Evolutionary conservation across 495 filamentous ascomycete species (phyloP).

Genomic region (Penicillium cosmopolitanum): DNA sequence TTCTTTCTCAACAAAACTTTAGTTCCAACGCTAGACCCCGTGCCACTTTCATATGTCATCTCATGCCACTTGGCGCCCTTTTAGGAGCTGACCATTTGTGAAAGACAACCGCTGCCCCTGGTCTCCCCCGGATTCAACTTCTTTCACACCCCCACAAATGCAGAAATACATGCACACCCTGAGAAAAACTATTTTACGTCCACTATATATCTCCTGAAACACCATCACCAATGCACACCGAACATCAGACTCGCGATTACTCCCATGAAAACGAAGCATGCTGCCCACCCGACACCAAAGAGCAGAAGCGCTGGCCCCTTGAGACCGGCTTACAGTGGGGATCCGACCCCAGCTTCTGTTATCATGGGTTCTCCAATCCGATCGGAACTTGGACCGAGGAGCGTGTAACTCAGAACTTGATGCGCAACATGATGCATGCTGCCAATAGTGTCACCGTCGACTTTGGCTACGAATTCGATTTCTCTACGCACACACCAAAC

Average conservation of each 20-base stretch:
- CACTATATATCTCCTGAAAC: neutral
- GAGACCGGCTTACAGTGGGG: constrained; percentile 30
- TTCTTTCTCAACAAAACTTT: neutral
- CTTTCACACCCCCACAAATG: constrained; percentile 4
- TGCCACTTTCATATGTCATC: constrained; percentile 2
- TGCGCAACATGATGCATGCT: constrained; percentile 29
- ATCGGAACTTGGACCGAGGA: constrained; percentile 34
- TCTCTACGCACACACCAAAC: neutral
- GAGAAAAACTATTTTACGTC: neutral
- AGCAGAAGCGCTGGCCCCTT: neutral
- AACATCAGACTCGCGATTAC: neutral
- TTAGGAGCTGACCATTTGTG: neutral
- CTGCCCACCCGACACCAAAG: constrained; percentile 1
- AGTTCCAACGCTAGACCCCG: constrained; percentile 4
- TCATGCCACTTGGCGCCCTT: neutral
- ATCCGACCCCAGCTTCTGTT: constrained; percentile 33
- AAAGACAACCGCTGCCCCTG: neutral
- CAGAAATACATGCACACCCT: constrained; percentile 3
- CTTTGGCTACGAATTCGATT: constrained; percentile 7
- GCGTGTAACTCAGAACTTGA: constrained; percentile 23
- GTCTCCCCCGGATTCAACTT: constrained; percentile 1
- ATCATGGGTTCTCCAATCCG: constrained; percentile 29
- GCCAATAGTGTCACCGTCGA: constrained; percentile 18
- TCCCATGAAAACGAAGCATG: neutral
- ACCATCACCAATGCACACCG: neutral